Evolutionary conservation across 2,329 filamentous ascomycete species (phyloP).

Genomic region (Hypocreales sp.): DNA sequence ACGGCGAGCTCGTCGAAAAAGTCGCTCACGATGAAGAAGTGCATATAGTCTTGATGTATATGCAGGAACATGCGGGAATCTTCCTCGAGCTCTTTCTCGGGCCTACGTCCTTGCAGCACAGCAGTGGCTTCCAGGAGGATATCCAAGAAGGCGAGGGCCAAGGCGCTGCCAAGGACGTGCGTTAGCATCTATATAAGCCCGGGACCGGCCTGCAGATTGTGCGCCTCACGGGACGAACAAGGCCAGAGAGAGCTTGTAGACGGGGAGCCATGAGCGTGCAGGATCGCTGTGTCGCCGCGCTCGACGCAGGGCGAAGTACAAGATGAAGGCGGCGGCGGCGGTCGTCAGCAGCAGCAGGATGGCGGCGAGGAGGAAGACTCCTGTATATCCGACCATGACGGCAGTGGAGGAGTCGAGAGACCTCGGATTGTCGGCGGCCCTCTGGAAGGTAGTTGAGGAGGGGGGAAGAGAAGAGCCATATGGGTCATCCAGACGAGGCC

Average conservation of each 20-base stretch:
- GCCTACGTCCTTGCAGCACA: too few relatives aligned
- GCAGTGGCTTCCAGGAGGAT: constrained; percentile 1
- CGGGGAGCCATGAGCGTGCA: constrained; percentile 9
- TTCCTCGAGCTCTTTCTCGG: too few relatives aligned
- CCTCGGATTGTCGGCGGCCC: too few relatives aligned
- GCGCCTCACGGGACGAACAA: constrained; percentile 12
- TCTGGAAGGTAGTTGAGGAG: background rate
- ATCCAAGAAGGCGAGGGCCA: constrained; percentile 1
- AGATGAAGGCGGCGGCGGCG: constrained; percentile 7
- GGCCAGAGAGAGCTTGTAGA: constrained; percentile 10
- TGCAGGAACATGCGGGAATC: too few relatives aligned
- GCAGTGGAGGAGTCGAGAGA: too few relatives aligned
- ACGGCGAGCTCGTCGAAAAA: constrained; percentile 3
- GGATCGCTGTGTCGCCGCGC: constrained; percentile 9
- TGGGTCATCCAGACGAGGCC: too few relatives aligned
- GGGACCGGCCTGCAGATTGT: too few relatives aligned
- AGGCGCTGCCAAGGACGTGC: too few relatives aligned
- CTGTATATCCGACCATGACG: background rate
- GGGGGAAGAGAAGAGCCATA: background rate
- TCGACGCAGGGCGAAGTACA: constrained; percentile 9
- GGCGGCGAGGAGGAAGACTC: background rate
- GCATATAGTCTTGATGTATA: too few relatives aligned
- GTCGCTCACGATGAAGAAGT: too few relatives aligned
- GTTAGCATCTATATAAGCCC: too few relatives aligned
- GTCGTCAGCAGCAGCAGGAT: constrained; percentile 4